Conservation (phyloP, 1,284 basidiomycete species). For the Cryptococcus amylolentus region DNA sequence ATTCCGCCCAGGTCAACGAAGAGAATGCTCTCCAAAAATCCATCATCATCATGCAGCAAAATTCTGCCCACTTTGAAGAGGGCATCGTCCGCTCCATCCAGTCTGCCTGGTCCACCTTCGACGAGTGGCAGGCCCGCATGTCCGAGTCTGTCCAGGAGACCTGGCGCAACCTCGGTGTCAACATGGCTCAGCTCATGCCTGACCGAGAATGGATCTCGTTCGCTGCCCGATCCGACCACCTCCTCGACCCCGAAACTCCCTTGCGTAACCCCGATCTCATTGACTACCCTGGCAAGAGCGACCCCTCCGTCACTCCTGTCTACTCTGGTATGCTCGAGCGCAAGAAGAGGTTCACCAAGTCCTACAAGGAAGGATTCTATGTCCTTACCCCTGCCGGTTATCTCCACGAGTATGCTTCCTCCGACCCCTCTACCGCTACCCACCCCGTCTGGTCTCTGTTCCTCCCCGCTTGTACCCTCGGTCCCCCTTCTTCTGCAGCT, state of each 20-base stretch:
- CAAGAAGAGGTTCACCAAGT: conserved; percentile 93
- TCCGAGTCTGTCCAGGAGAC: conserved; percentile 73
- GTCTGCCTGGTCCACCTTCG: conserved; percentile 94
- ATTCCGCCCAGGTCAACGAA: conserved; percentile 68
- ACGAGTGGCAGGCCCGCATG: conserved; percentile 94
- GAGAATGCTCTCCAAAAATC: conserved; percentile 98
- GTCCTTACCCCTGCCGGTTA: conserved; percentile 94
- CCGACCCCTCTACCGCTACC: conserved; percentile 65
- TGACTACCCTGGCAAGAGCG: conserved; percentile 88
- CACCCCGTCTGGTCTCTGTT: conserved; percentile 85
- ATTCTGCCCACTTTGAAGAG: conserved; percentile 94
- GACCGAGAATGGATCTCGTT: conserved; percentile 98
- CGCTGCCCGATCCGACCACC: conserved; percentile 87
- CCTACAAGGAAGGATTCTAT: conserved; percentile 84
- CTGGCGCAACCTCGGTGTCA: conserved; percentile 69
- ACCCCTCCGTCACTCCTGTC: conserved; percentile 81
- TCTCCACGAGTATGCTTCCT: conserved; percentile 83
- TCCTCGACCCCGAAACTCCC: conserved; percentile 94
- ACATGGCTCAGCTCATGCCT: conserved; percentile 80
- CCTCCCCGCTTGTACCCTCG: conserved; percentile 92
- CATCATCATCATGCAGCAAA: conserved; percentile 99
- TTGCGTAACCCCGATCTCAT: conserved; percentile 76
- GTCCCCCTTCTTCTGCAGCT: conserved; percentile 72
- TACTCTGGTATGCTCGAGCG: conserved; percentile 90
- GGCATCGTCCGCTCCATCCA: conserved; percentile 94